These are phyloP conservation scores for Ceratocystis papillata DNA, from an alignment of 2,329 filamentous ascomycete genomes.

Conservation along the genomic window DNA sequence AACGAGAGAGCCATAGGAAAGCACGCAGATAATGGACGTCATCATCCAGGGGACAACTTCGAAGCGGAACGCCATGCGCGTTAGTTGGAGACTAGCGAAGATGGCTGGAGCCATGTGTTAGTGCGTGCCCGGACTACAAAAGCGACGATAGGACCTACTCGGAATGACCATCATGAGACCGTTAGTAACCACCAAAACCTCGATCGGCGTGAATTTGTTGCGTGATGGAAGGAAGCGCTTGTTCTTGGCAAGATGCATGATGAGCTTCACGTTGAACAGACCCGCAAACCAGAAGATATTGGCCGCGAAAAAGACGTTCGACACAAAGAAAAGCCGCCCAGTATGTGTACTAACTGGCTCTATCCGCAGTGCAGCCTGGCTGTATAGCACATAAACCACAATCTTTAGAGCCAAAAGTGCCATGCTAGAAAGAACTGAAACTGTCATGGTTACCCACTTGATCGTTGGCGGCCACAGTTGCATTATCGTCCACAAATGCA, in stretches of 20 bases:
- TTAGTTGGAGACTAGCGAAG: constrained; percentile 40
- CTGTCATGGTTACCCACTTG: constrained; percentile 28
- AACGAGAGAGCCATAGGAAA: constrained; percentile 43
- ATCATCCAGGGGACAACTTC: constrained; percentile 41
- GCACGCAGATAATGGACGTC: constrained; percentile 41
- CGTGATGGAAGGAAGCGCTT: constrained; percentile 38
- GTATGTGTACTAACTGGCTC: not conserved
- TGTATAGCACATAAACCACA: constrained; percentile 27
- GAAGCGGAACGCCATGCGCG: constrained; percentile 33
- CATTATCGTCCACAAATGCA: constrained; percentile 46
- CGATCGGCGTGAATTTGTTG: constrained; percentile 40
- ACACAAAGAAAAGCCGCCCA: constrained; percentile 33
- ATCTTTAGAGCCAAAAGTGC: constrained; percentile 28
- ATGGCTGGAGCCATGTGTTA: constrained; percentile 33
- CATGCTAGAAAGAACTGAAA: constrained; percentile 29
- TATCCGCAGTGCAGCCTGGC: constrained; percentile 27
- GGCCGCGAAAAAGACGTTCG: constrained; percentile 34
- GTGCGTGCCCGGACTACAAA: not conserved
- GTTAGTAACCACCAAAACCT: constrained; percentile 46
- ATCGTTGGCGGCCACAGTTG: constrained; percentile 36
- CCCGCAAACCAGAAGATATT: constrained; percentile 45
- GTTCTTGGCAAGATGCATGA: constrained; percentile 39
- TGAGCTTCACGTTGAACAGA: constrained; percentile 44
- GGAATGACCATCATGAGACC: constrained; percentile 46
- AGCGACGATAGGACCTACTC: constrained; percentile 32